These are phyloP conservation scores for Amanita phalloides DNA, from an alignment of 768 basidiomycete genomes.

Conservation along the genomic window DNA sequence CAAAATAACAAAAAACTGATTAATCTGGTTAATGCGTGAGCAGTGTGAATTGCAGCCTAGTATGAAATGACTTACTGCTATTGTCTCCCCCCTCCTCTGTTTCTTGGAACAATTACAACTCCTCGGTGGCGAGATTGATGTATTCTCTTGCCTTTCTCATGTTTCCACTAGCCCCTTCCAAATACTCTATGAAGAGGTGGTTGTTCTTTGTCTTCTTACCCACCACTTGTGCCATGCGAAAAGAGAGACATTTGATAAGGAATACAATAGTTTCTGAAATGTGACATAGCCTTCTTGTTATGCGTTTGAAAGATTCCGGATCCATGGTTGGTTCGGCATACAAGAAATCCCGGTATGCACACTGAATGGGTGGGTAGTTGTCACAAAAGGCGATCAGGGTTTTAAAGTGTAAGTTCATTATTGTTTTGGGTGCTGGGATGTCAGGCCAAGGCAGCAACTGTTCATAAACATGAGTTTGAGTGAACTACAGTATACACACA, in stretches of 20 bases:
- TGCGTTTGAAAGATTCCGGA: too few relatives aligned
- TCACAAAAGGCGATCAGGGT: background rate
- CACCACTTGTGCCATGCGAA: too few relatives aligned
- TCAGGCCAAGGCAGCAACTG: background rate
- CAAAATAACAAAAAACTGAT: background rate
- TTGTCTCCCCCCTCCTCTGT: background rate
- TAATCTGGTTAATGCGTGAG: background rate
- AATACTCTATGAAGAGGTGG: too few relatives aligned
- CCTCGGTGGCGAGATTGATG: background rate
- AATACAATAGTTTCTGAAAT: too few relatives aligned
- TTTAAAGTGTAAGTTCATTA: background rate
- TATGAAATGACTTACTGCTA: background rate
- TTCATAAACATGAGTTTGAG: background rate
- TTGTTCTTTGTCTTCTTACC: too few relatives aligned
- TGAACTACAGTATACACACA: background rate
- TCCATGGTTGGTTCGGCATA: too few relatives aligned
- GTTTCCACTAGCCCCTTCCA: background rate
- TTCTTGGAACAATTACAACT: background rate
- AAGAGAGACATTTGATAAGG: too few relatives aligned
- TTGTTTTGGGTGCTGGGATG: background rate
- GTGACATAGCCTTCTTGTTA: too few relatives aligned
- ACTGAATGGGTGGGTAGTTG: background rate
- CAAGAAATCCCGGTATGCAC: background rate
- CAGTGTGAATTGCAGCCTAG: background rate
- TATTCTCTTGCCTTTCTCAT: conserved; percentile 1